Percentiles rank a stretch among this genome's conserved stretches.
Conservation (phyloP, 768 basidiomycete species). For the Termitomyces sp. region DNA sequence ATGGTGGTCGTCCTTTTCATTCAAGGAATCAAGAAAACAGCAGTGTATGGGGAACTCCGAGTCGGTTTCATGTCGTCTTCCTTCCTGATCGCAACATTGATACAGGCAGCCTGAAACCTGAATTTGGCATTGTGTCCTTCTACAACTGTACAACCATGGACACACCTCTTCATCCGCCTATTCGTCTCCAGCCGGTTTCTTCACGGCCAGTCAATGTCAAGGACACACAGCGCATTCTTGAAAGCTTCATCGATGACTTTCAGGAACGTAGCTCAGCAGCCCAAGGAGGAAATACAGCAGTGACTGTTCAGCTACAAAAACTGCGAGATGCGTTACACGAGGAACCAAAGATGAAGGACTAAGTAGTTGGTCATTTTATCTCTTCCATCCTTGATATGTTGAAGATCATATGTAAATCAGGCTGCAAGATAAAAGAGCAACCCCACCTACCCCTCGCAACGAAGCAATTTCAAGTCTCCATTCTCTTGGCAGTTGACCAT, state of each 20-base stretch:
- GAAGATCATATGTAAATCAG: neutral
- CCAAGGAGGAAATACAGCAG: constrained; percentile 52
- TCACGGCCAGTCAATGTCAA: constrained; percentile 38
- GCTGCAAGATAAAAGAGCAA: neutral
- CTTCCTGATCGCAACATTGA: neutral
- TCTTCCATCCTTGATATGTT: neutral
- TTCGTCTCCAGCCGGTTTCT: constrained; percentile 41
- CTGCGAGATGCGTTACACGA: constrained; percentile 51
- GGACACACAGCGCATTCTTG: constrained; percentile 38
- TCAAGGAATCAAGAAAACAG: no score
- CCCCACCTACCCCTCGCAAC: no score
- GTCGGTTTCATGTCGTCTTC: neutral
- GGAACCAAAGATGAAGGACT: constrained; percentile 36
- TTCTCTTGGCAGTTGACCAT: neutral
- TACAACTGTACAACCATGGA: constrained; percentile 39
- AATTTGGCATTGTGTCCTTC: neutral
- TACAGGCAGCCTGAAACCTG: neutral
- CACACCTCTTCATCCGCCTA: constrained; percentile 43
- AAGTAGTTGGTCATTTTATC: neutral
- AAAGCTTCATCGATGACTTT: constrained; percentile 49
- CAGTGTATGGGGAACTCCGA: no score
- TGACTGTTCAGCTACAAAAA: constrained; percentile 61
- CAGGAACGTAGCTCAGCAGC: constrained; percentile 43
- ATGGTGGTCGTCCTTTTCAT: neutral
- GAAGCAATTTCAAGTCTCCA: neutral